A percentile compares a stretch with the other conserved stretches of the same genome.
Conservation (phyloP, 1,284 basidiomycete species). For the Taiwanofungus camphoratus region DNA sequence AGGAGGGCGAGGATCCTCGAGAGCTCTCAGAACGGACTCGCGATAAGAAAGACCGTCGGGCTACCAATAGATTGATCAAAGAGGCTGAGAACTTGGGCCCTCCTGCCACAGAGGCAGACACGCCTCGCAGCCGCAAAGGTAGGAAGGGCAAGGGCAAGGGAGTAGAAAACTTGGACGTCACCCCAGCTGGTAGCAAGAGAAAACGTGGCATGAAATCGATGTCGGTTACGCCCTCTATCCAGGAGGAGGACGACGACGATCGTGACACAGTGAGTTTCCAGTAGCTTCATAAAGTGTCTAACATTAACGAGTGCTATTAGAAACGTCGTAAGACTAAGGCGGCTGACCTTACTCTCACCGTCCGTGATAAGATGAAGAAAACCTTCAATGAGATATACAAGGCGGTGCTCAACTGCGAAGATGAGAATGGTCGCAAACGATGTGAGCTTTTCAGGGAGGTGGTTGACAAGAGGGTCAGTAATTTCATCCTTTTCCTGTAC, state of each 20-base stretch:
- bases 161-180: constrained; percentile 38
- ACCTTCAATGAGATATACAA: constrained; percentile 78
- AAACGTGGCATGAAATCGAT: constrained; percentile 68
- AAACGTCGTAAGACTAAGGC: constrained; percentile 73
- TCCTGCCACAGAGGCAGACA: constrained; percentile 55
- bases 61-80: constrained; percentile 22
- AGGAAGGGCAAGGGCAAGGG: constrained; percentile 65
- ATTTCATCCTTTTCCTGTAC: constrained; percentile 1
- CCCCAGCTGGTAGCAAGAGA: constrained; percentile 51
- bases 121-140: constrained; percentile 45
- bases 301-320: constrained; percentile 30
- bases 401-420: constrained; percentile 73
- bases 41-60: constrained; percentile 58
- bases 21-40: constrained; percentile 61
- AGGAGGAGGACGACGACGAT: constrained; percentile 68
- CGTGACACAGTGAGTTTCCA: constrained; percentile 50
- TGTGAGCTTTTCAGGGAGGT: constrained; percentile 82
- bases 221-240: constrained; percentile 70
- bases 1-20: constrained; percentile 84
- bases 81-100: constrained; percentile 43
- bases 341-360: constrained; percentile 45
- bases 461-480: constrained; percentile 65
- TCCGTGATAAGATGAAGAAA: constrained; percentile 79
- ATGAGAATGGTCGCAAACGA: constrained; percentile 69
- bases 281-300: neutral